phyloP scores from a whole-genome alignment of 352 stramenopile genomes.

The Elongisporangium undulatum region DNA sequence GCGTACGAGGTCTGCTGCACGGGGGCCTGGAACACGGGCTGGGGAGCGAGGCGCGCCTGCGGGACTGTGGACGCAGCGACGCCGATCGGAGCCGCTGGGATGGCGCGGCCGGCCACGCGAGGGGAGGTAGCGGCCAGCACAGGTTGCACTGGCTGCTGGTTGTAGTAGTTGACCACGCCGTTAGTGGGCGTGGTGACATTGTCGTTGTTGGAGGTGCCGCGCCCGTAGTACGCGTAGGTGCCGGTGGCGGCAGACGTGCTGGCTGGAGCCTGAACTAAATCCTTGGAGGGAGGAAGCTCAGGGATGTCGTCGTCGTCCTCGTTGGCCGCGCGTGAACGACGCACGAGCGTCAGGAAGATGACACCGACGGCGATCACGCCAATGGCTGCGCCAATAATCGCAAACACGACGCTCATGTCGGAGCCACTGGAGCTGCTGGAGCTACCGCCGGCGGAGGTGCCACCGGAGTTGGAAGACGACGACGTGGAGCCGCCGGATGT shows the following conservation, averaged over 20 bases:
- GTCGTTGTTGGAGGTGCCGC: slow-evolving; percentile 10
- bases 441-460: slow-evolving; percentile 1
- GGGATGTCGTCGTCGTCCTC: slow-evolving; percentile 63
- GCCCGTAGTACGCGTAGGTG: slow-evolving; percentile 28
- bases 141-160: slow-evolving; percentile 32
- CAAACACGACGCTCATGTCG: slow-evolving; percentile 74
- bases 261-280: slow-evolving; percentile 17
- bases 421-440: slow-evolving; percentile 19
- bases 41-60: slow-evolving; percentile 3
- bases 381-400: slow-evolving; percentile 70
- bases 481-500: slow-evolving; percentile 14
- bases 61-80: neutral
- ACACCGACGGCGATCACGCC: slow-evolving; percentile 75
- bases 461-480: slow-evolving; percentile 13
- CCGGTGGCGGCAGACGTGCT: slow-evolving; percentile 20
- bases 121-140: slow-evolving; percentile 34
- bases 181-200: slow-evolving; percentile 14
- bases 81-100: slow-evolving; percentile 30
- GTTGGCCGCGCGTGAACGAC: slow-evolving; percentile 48
- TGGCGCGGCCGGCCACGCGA: slow-evolving; percentile 35
- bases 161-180: slow-evolving; percentile 51
- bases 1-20: neutral
- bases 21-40: slow-evolving; percentile 3
- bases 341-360: slow-evolving; percentile 75
- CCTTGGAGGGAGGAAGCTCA: slow-evolving; percentile 26